Evolutionary conservation across 768 basidiomycete species (phyloP).

Genomic region (Termitomyces bulborhizus): DNA sequence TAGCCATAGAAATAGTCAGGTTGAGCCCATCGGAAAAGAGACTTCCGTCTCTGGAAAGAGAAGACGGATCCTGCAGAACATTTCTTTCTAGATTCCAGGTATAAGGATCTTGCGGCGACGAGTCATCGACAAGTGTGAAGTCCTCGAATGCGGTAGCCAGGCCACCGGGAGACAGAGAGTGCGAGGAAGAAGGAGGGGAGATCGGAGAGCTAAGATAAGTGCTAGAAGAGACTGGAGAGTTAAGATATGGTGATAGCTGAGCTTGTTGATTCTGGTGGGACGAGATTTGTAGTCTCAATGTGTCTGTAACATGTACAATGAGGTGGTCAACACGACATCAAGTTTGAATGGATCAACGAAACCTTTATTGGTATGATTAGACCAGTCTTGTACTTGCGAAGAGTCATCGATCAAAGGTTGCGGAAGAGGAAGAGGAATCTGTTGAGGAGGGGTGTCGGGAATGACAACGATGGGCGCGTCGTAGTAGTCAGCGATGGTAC

Average conservation of each 20-base stretch:
- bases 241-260: constrained; percentile 1
- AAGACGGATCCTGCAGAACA: neutral
- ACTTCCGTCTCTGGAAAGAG: neutral
- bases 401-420: neutral
- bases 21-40: neutral
- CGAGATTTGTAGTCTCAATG: neutral
- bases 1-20: neutral
- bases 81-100: constrained; percentile 1
- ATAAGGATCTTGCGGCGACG: neutral
- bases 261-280: neutral
- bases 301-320: neutral
- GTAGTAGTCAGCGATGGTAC: constrained; percentile 1
- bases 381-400: neutral
- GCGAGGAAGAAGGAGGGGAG: constrained; percentile 3
- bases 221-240: constrained; percentile 2
- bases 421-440: neutral
- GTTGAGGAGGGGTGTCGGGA: constrained; percentile 6
- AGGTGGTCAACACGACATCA: neutral
- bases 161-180: constrained; percentile 6
- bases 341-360: neutral
- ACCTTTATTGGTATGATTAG: constrained; percentile 5
- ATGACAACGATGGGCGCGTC: constrained; percentile 7
- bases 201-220: constrained; percentile 4
- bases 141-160: neutral
- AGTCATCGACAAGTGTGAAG: constrained; percentile 1